phyloP scores from a whole-genome alignment of 2,329 filamentous ascomycete species.

The Aspergillus awamori region DNA sequence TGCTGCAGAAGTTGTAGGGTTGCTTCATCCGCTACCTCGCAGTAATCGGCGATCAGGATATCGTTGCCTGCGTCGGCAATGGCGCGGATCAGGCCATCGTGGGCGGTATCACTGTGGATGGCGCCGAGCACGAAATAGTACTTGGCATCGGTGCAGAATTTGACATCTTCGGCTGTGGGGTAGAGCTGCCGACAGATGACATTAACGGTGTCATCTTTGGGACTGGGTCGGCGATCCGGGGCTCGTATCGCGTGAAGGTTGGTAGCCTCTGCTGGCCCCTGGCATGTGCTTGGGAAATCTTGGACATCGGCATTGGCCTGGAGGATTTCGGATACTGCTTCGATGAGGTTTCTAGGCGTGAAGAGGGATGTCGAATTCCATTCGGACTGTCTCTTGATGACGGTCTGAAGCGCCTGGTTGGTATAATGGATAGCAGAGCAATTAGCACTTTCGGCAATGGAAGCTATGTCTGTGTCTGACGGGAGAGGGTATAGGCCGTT shows the following conservation, averaged over 20 bases:
- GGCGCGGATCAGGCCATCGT: conserved; percentile 22
- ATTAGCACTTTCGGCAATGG: background rate
- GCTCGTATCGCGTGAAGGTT: too few relatives aligned
- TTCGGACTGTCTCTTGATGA: too few relatives aligned
- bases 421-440: conserved; percentile 4
- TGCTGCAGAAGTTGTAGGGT: conserved; percentile 20
- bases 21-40: conserved; percentile 14
- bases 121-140: conserved; percentile 75
- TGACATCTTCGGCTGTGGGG: conserved; percentile 24
- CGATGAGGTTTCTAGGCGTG: too few relatives aligned
- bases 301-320: too few relatives aligned
- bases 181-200: conserved; percentile 19
- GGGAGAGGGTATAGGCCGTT: conserved; percentile 14
- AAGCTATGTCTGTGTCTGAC: background rate
- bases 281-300: too few relatives aligned
- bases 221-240: conserved; percentile 13
- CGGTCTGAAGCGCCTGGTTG: conserved; percentile 14
- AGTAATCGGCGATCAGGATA: conserved; percentile 14
- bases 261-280: too few relatives aligned
- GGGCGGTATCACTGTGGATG: conserved; percentile 12
- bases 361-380: too few relatives aligned
- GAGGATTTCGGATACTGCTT: too few relatives aligned
- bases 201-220: conserved; percentile 12
- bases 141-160: conserved; percentile 44
- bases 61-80: conserved; percentile 30